These are phyloP conservation scores for Lipomyces chichibuensis DNA, from an alignment of 805 yeast species.

Conservation along the genomic window DNA sequence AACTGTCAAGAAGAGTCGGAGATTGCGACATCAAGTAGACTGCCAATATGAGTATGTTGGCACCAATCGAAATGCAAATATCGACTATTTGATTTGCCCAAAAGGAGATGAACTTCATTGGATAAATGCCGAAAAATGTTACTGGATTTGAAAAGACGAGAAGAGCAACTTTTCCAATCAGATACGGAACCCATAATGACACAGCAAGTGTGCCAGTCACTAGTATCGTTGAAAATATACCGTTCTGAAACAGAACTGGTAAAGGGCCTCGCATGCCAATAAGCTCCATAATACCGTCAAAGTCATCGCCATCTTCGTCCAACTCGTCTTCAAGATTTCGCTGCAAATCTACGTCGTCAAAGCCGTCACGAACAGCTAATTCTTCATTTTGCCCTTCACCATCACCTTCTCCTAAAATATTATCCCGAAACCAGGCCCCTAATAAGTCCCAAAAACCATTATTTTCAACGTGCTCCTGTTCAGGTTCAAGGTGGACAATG, in stretches of 20 bases:
- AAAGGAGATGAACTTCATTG: constrained; percentile 15
- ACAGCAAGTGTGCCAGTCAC: constrained; percentile 27
- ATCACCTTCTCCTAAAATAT: constrained; percentile 12
- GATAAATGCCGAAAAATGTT: constrained; percentile 16
- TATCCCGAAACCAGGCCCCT: constrained; percentile 25
- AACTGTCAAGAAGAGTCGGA: not conserved
- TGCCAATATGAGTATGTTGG: not conserved
- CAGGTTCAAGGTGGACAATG: not conserved
- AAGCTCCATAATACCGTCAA: constrained; percentile 41
- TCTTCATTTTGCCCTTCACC: constrained; percentile 15
- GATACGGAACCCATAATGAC: constrained; percentile 39
- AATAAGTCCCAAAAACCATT: constrained; percentile 24
- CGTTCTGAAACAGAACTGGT: constrained; percentile 34
- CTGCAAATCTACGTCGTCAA: constrained; percentile 17
- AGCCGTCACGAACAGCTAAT: not conserved
- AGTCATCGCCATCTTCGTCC: constrained; percentile 38
- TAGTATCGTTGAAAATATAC: constrained; percentile 34
- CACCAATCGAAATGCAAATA: constrained; percentile 4
- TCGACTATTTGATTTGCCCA: constrained; percentile 29
- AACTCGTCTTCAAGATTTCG: constrained; percentile 29
- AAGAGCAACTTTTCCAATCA: constrained; percentile 35
- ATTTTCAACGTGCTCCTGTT: not conserved
- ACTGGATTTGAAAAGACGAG: constrained; percentile 26
- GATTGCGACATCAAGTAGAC: not conserved
- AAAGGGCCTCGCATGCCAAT: constrained; percentile 40